Base-by-base conservation (phyloP, 805 yeast genomes). In the Yarrowia yakushimensis region DNA sequence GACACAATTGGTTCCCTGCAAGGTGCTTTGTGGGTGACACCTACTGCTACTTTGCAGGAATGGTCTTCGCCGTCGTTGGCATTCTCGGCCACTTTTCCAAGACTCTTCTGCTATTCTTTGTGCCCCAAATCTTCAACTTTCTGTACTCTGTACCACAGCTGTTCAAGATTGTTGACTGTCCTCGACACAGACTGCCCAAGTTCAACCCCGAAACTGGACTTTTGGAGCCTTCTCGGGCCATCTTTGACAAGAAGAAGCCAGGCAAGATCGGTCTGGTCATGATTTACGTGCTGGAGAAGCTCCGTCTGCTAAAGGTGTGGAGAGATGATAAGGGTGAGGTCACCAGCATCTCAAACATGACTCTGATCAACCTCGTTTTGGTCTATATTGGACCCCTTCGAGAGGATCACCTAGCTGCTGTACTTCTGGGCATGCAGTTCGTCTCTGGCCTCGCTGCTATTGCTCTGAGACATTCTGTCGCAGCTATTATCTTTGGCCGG, bases 31-130 rank as follows among this genome's bases (percentile, higher is more conserved):
- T 94, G 8, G 99, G 99, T 30, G 99, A 94, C 72, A 93, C 99
- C 0, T 94, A 88, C 78, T 94, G 99, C 76, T 94, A 94, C 75
- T 92, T 94, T 74, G 90, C 97, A 25, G 99, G 99, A 3, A 94
- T 94, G 99, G 96, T 94, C 0, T 91, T 94, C 74, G 99, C 98
- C 0, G 94, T 92, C 27, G 97, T 90, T 30, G 98, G 97, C 1
- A 94, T 94, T 34, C 80, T 90, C 64, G 98, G 98, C 0, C 99
- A 94, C 77, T 94, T 92, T 73, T 90, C 97, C 43, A 94, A 94
- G 75, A 94, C 99, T 0, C 77, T 93, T 67, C 77, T 94, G 74
- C 74, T 92, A 33, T 86, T 94, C 70, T 87, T 94, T 72, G 77
- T 90, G 42, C 98, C 98, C 2, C 99, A 94, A 75, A 88, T 94